Evolutionary conservation across 2,329 filamentous ascomycete genomes (phyloP), one percentile per base, ranked within the genome.

Genomic region (Purpureocillium lavendulum): DNA sequence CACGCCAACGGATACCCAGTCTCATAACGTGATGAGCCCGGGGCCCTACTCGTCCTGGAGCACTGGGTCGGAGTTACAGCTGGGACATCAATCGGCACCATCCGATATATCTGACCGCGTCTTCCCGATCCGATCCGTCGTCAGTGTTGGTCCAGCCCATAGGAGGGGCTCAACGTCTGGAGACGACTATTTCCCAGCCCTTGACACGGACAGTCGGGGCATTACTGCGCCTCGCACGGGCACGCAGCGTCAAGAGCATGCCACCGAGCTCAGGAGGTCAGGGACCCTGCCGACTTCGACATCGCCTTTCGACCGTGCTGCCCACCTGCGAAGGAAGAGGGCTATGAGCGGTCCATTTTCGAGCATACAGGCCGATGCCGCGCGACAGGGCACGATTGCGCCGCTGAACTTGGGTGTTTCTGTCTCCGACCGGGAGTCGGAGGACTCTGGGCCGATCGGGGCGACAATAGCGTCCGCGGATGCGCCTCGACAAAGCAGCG

Each of bases 61-160:
- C 40, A 48, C 54, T 8, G 50, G 53, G 30, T 69, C 66, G 2
- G 69, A 71, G 24, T 59, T 49, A 31, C 67, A 68, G 39, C 51
- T 53, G 2, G 52, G 55, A 6, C 45, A 56, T 30, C 53, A 45
- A 16, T 62, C 58, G 3, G 47, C 49, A 10, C 46, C 51, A 35
- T 62, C 61, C n/a, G 61, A 64, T 39, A 54, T 58, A 17, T 62
- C 59, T 21, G 56, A 89, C 51, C 74, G 83, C 40, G 82, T 90
- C 5, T 90, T 85, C 41, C 85, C 85, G n/a, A 84, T 90, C 26
- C 77, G 84, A 36, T 88, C 84, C n/a, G 80, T 86, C 33, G 69
- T 90, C 17, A 84, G 77, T 7, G 76, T 89, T 31, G 80, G 85
- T 49, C 75, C 76, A 7, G 40, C 43, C n/a, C 61, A 58, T 36